phyloP scores from a whole-genome alignment of 306 rosid genomes.

The Prunus fruticosa region DNA sequence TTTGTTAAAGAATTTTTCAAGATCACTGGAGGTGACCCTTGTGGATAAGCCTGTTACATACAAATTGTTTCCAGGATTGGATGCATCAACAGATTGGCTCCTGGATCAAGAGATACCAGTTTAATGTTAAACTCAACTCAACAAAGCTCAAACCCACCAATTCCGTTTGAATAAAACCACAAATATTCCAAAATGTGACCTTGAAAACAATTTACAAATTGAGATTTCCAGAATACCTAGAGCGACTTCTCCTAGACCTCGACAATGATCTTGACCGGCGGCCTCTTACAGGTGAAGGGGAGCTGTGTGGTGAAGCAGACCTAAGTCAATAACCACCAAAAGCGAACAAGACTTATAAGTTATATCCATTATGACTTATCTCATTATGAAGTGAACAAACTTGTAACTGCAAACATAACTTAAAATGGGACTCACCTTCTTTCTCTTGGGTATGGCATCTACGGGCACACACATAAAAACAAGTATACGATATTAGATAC shows the following conservation, averaged over 20 bases:
- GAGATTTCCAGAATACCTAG: conserved; percentile 24
- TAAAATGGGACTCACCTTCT: conserved; percentile 29
- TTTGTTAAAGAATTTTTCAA: conserved; percentile 35
- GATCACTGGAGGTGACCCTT: conserved; percentile 37
- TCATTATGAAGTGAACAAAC: neutral
- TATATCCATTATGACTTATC: neutral
- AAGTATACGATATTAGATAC: conserved; percentile 17
- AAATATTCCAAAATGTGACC: neutral
- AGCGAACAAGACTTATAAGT: neutral
- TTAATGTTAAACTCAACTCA: neutral
- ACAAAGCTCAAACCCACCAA: neutral
- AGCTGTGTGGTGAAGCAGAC: conserved; percentile 33
- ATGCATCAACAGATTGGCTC: conserved; percentile 27
- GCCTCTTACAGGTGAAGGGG: conserved; percentile 35
- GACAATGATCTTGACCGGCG: conserved; percentile 31
- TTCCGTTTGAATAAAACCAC: neutral
- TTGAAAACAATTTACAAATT: neutral
- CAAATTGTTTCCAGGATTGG: conserved; percentile 56
- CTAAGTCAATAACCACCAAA: conserved; percentile 23
- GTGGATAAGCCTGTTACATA: conserved; percentile 49
- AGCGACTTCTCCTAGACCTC: conserved; percentile 43
- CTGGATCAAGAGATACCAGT: conserved; percentile 24
- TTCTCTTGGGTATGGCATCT: conserved; percentile 47
- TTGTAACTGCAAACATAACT: neutral
- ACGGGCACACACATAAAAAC: conserved; percentile 1